Conservation (phyloP, 495 filamentous ascomycete genomes). For the Aspergillus affinis region DNA sequence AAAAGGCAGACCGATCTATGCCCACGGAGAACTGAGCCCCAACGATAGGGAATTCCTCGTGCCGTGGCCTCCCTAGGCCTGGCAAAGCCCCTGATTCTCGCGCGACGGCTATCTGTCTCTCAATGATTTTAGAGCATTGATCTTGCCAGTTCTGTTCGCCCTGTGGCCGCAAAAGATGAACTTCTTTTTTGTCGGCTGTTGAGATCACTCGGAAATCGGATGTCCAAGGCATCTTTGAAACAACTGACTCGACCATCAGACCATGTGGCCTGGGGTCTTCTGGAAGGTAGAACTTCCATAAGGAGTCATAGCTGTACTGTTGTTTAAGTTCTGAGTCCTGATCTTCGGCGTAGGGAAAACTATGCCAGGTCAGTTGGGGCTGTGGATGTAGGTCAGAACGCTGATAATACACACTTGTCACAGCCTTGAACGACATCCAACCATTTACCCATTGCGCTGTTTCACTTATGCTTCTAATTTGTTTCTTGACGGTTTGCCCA, state of each 20-base stretch:
- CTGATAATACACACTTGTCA: background rate
- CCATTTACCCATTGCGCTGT: too few species aligned
- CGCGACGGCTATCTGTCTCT: constrained; percentile 3
- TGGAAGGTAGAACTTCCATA: constrained; percentile 13
- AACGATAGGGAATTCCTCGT: constrained; percentile 10
- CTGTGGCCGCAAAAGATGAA: constrained; percentile 2
- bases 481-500: too few species aligned
- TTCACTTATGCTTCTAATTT: too few species aligned
- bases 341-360: constrained; percentile 10
- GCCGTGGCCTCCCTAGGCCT: background rate
- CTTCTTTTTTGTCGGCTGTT: background rate
- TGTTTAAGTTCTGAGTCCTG: background rate
- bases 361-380: background rate
- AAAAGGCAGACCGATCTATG: constrained; percentile 45
- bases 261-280: constrained; percentile 11
- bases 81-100: constrained; percentile 5
- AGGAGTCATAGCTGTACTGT: background rate
- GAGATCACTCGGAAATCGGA: constrained; percentile 4
- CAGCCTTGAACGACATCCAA: constrained; percentile 4
- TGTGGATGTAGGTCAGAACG: background rate
- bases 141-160: constrained; percentile 3
- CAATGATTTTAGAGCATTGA: constrained; percentile 7
- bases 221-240: constrained; percentile 12
- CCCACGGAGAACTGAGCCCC: constrained; percentile 21
- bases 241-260: constrained; percentile 5